Evolutionary conservation across 805 yeast species (phyloP).

Genomic region (Dipodascus albidus): DNA sequence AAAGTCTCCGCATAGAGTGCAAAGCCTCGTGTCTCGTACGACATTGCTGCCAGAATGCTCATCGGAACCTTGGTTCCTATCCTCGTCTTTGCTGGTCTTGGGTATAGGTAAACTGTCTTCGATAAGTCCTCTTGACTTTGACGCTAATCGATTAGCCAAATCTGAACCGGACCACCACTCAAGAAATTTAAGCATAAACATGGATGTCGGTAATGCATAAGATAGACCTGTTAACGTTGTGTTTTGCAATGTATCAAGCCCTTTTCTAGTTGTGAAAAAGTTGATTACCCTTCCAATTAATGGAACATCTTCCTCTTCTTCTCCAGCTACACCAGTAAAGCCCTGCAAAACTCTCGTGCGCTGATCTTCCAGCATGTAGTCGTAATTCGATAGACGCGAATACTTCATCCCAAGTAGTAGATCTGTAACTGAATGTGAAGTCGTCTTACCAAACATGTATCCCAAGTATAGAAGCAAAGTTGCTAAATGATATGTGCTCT

Average conservation of each 20-base stretch:
- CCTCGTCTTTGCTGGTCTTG: slow-evolving; percentile 11
- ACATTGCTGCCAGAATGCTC: slow-evolving; percentile 16
- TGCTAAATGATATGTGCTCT: slow-evolving; percentile 33
- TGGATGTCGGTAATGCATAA: slow-evolving; percentile 64
- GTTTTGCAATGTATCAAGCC: slow-evolving; percentile 19
- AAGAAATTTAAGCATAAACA: slow-evolving; percentile 68
- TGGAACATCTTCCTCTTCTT: slow-evolving; percentile 4
- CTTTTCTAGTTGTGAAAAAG: slow-evolving; percentile 21
- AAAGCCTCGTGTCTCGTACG: slow-evolving; percentile 24
- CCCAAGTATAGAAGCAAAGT: slow-evolving; percentile 48
- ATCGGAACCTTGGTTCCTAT: slow-evolving; percentile 3
- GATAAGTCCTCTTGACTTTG: slow-evolving; percentile 23
- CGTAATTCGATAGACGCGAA: slow-evolving; percentile 39
- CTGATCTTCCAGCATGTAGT: slow-evolving; percentile 18
- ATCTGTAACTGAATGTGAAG: slow-evolving; percentile 54
- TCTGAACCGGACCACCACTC: slow-evolving; percentile 91
- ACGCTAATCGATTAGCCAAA: slow-evolving; percentile 47
- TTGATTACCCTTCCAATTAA: slow-evolving; percentile 9
- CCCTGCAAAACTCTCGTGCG: slow-evolving; percentile 8
- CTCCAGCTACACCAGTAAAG: not conserved
- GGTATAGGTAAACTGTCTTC: slow-evolving; percentile 18
- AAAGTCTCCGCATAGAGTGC: slow-evolving; percentile 59
- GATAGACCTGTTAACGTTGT: slow-evolving; percentile 13
- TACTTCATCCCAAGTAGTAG: slow-evolving; percentile 50
- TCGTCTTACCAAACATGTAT: slow-evolving; percentile 55